Evolutionary conservation across 2,329 filamentous ascomycete species (phyloP).

Genomic region (Alternaria viburni): DNA sequence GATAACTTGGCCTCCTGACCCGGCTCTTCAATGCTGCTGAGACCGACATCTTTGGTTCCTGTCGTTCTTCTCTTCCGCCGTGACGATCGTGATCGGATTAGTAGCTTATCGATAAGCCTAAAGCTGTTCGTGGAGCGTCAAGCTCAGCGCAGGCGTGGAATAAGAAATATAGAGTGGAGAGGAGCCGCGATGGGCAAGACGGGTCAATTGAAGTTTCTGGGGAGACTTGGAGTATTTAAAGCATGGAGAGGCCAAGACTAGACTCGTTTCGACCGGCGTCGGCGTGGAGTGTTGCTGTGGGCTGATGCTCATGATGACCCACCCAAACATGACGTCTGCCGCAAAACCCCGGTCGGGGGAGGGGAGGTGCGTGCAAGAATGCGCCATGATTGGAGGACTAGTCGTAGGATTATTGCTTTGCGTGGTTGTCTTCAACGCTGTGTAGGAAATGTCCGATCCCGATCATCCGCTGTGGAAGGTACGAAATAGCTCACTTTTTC

Average conservation of each 20-base stretch:
- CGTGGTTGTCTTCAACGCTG: too few relatives aligned
- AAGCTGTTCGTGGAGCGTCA: background rate
- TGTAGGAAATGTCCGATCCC: background rate
- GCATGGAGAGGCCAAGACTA: constrained; percentile 11
- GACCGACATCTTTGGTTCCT: constrained; percentile 54
- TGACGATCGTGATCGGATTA: background rate
- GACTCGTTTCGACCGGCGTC: constrained; percentile 8
- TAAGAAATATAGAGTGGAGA: constrained; percentile 14
- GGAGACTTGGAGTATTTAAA: constrained; percentile 15
- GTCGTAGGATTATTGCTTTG: background rate
- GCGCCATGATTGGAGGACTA: background rate
- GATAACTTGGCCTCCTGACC: constrained; percentile 75
- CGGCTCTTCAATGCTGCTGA: constrained; percentile 79
- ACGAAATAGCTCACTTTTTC: background rate
- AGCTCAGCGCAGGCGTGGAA: background rate
- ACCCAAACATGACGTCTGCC: constrained; percentile 23
- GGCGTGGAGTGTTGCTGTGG: constrained; percentile 14
- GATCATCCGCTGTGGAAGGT: background rate
- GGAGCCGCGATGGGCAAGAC: constrained; percentile 8
- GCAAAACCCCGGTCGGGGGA: constrained; percentile 14
- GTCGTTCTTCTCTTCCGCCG: background rate
- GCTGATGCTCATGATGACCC: constrained; percentile 17
- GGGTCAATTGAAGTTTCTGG: background rate
- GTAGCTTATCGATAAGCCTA: constrained; percentile 18
- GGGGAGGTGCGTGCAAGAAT: background rate